phyloP scores from a whole-genome alignment of 2,329 filamentous ascomycete species.

The Diaporthe longicolla region DNA sequence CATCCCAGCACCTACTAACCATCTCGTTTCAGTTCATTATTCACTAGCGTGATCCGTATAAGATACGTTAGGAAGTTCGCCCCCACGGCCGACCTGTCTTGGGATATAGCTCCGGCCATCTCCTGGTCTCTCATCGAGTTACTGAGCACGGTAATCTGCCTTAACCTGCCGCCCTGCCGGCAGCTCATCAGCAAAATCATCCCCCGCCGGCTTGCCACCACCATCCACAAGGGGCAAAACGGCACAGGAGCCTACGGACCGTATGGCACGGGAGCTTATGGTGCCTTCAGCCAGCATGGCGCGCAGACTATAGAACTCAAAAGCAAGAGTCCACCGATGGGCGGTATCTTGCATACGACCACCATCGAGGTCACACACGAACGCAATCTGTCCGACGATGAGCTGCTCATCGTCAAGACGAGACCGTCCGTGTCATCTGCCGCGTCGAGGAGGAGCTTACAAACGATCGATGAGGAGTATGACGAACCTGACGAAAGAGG shows the following conservation, averaged over 20 bases:
- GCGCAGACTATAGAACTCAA: conserved; percentile 1
- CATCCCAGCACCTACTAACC: conserved; percentile 17
- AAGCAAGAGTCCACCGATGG: conserved; percentile 3
- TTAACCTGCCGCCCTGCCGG: conserved; percentile 30
- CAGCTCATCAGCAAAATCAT: conserved; percentile 28
- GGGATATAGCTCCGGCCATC: conserved; percentile 35
- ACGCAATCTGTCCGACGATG: conserved; percentile 11
- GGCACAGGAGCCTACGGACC: conserved; percentile 4
- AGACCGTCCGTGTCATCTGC: conserved; percentile 13
- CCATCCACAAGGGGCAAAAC: conserved; percentile 4
- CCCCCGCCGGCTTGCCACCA: conserved; percentile 26
- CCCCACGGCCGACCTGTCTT: conserved; percentile 34
- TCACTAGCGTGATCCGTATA: conserved; percentile 35
- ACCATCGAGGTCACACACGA: conserved; percentile 27
- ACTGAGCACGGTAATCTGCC: conserved; percentile 35
- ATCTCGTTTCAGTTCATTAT: conserved; percentile 13
- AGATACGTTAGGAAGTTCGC: conserved; percentile 32
- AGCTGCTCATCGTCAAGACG: not conserved
- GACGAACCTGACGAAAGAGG: conserved; percentile 14
- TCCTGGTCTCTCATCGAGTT: conserved; percentile 36
- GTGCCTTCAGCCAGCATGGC: conserved; percentile 1
- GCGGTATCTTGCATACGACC: conserved; percentile 22
- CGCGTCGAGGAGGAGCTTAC: conserved; percentile 5
- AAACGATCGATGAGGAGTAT: conserved; percentile 12
- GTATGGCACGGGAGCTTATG: conserved; percentile 10